Base-by-base conservation (phyloP, 2,329 filamentous ascomycete genomes). In the Didymella exigua region DNA sequence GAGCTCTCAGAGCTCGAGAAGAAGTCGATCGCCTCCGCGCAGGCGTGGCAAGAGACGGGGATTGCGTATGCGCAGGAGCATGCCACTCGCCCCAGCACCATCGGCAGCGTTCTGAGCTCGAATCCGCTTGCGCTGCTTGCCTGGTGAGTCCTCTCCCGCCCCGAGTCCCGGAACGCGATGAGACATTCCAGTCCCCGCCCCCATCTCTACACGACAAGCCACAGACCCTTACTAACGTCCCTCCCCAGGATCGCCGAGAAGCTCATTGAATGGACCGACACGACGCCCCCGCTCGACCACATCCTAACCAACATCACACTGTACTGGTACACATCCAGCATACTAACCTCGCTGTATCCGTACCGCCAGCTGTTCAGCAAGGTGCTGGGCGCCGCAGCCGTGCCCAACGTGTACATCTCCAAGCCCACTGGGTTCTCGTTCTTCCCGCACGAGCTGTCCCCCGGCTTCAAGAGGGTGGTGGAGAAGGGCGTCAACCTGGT, bases 81-180 rank as follows among this genome's bases (percentile, higher is more conserved):
- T 45, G 80, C 75, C 2, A 84, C 83, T 0, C 69, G 81, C 4
- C 82, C 85, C 0, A 76, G 77, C 2, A 88, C 85, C 0, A 82
- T 87, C 37, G 83, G 84, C 0, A 75, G 84, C 9, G 81, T 79
- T 0, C 69, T 88, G 0, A 77, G 78, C 1, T 75, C 82, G 1
- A 85, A 72, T 50, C 86, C 86, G 0, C 66, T 88, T 0, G 82
- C 84, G 0, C 63, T 88, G 4, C 76, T 88, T 10, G 79, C 81
- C 26, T 88, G 85, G 80, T 72, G 61, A 21, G 40, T 40, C 4
- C 6, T n/a, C 27, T 19, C 3, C 18, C 18, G 1, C 11, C 27
- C 16, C 24, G 40, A 33, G 21, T 16, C 33, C 14, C 42, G 16
- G 6, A 29, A 31, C 8, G 14, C 13, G 23, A 14, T 19, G 26